Evolutionary conservation across 2,329 filamentous ascomycete species (phyloP).

Genomic region (Penicillium concentricum): DNA sequence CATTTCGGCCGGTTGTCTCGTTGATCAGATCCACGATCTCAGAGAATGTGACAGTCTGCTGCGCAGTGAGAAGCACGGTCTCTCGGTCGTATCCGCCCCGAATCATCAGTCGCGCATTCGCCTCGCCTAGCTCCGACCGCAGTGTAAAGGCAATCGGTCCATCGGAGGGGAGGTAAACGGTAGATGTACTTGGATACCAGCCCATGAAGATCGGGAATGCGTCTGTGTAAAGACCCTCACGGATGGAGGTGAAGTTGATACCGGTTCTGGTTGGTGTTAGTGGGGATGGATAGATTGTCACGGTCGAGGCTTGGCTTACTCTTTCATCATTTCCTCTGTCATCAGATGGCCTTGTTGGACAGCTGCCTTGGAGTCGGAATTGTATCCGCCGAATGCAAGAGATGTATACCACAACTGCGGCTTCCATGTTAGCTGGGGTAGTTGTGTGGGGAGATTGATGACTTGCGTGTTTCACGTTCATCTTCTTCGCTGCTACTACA

Average conservation of each 20-base stretch:
- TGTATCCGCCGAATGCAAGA: constrained; percentile 54
- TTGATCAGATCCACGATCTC: constrained; percentile 43
- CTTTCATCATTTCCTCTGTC: constrained; percentile 54
- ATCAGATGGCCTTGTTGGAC: constrained; percentile 61
- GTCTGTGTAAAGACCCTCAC: constrained; percentile 61
- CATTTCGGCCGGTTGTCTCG: constrained; percentile 32
- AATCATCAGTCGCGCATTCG: constrained; percentile 52
- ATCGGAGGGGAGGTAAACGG: constrained; percentile 38
- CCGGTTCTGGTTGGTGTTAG: constrained; percentile 28
- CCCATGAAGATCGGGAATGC: constrained; percentile 60
- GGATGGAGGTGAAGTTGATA: constrained; percentile 54
- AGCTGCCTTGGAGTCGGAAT: constrained; percentile 43
- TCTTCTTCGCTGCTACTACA: constrained; percentile 54
- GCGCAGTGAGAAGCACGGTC: constrained; percentile 41
- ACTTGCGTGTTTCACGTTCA: constrained; percentile 52
- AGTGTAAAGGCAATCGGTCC: constrained; percentile 52
- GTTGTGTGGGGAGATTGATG: constrained; percentile 47
- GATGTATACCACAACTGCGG: constrained; percentile 58
- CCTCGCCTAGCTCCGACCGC: constrained; percentile 56
- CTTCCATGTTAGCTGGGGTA: constrained; percentile 40
- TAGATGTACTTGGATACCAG: constrained; percentile 38
- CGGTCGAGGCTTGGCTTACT: constrained; percentile 21
- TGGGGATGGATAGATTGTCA: background rate
- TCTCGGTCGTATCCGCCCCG: constrained; percentile 38
- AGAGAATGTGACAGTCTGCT: constrained; percentile 34